A percentile compares a stretch with the other conserved stretches of the same genome.
These are phyloP conservation scores for Dendrocalamus sinicus DNA, from an alignment of 176 grass and related monocot species.

Conservation along the genomic window DNA sequence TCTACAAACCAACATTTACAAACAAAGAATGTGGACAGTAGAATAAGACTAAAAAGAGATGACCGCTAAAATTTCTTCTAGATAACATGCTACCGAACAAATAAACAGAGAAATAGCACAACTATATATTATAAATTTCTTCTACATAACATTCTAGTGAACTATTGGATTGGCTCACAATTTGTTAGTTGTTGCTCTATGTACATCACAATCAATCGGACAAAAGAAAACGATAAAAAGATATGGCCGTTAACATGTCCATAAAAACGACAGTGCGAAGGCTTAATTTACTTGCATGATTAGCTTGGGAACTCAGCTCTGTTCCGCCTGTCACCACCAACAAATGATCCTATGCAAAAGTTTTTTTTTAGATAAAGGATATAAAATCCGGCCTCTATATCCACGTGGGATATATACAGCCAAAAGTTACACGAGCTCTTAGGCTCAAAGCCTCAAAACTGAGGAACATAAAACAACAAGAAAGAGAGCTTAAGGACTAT, in stretches of 20 bases:
- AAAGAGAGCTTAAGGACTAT: no score
- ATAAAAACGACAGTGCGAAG: conserved; percentile 23
- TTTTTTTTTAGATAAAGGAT: not conserved
- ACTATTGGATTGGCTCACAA: not conserved
- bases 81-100: not conserved
- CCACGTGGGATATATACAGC: no score
- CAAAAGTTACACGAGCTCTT: no score
- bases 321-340: conserved; percentile 39
- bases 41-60: not conserved
- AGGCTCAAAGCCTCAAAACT: no score
- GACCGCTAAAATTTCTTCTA: not conserved
- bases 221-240: conserved; percentile 11
- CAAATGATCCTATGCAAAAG: conserved; percentile 30
- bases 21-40: not conserved
- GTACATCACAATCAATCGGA: conserved; percentile 13
- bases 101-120: not conserved
- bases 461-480: no score
- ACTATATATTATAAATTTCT: not conserved
- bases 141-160: no score
- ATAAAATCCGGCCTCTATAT: no score
- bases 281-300: conserved; percentile 41
- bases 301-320: conserved; percentile 18
- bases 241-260: conserved; percentile 34
- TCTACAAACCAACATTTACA: no score
- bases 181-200: no score